Conservation (phyloP, 768 basidiomycete genomes). For the Serendipita sp. region DNA sequence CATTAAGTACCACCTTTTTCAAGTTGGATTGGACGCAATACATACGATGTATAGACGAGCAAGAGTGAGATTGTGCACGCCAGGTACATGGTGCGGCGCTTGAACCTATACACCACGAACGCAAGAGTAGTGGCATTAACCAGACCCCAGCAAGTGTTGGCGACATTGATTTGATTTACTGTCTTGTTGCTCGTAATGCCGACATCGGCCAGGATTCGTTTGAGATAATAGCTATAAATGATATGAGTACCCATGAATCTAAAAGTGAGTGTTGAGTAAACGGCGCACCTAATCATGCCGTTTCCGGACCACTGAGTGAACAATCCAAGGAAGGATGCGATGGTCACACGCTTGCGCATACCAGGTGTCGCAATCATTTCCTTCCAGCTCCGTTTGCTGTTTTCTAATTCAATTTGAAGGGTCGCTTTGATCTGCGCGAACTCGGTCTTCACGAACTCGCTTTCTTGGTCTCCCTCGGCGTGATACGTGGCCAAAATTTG, state of each 20-base stretch:
- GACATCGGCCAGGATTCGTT: conserved; percentile 37
- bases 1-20: conserved; percentile 5
- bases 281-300: background rate
- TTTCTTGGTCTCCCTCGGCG: conserved; percentile 31
- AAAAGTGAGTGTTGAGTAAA: background rate
- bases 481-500: conserved; percentile 39
- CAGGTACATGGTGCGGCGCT: conserved; percentile 33
- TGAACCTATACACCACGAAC: conserved; percentile 30
- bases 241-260: background rate
- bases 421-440: conserved; percentile 41
- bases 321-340: conserved; percentile 24
- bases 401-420: conserved; percentile 35
- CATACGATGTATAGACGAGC: conserved; percentile 26
- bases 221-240: conserved; percentile 29
- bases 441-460: conserved; percentile 42
- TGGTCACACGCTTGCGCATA: conserved; percentile 35
- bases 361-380: conserved; percentile 31
- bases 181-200: conserved; percentile 33
- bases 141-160: conserved; percentile 37
- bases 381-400: conserved; percentile 29
- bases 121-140: conserved; percentile 37
- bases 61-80: conserved; percentile 32
- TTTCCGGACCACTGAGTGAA: conserved; percentile 7
- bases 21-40: background rate
- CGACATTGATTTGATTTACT: conserved; percentile 43